A percentile compares a stretch with the other conserved stretches of the same genome.
Evolutionary conservation across 192 early-diverging fungal species (phyloP).

Genomic region (Gamsiella multidivaricata): DNA sequence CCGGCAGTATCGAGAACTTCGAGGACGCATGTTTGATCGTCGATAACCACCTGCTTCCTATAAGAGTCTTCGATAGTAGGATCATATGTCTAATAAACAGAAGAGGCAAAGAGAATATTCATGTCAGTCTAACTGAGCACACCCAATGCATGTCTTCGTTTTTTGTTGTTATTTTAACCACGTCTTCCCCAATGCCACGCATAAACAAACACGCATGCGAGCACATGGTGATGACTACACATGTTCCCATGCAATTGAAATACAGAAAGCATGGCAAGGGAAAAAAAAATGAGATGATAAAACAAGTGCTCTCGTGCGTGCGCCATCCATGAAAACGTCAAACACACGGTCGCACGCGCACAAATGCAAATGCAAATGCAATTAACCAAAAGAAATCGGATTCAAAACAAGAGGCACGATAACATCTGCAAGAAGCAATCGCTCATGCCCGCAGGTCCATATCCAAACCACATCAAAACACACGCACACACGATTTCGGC

Average conservation of each 20-base stretch:
- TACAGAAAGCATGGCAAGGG: neutral
- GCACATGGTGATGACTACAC: neutral
- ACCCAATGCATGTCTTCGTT: too few species aligned
- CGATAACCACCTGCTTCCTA: slow-evolving; percentile 96
- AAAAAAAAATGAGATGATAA: too few species aligned
- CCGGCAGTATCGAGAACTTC: slow-evolving; percentile 98
- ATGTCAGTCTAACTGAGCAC: neutral
- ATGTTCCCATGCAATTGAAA: neutral
- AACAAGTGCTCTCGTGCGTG: slow-evolving; percentile 19
- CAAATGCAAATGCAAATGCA: neutral
- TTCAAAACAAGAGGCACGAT: neutral
- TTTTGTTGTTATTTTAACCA: too few species aligned
- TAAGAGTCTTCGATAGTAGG: slow-evolving; percentile 99
- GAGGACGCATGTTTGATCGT: slow-evolving; percentile 95
- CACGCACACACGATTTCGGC: neutral
- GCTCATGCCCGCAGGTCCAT: neutral
- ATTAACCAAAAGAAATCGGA: slow-evolving; percentile 6
- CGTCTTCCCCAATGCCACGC: neutral
- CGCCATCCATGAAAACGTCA: neutral
- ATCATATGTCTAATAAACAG: slow-evolving; percentile 82
- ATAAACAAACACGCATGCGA: neutral
- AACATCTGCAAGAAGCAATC: neutral
- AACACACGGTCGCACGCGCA: neutral
- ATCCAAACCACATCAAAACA: too few species aligned
- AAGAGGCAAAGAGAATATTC: neutral